Conservation (phyloP, 495 filamentous ascomycete genomes). For the Lasiosphaeria miniovina region DNA sequence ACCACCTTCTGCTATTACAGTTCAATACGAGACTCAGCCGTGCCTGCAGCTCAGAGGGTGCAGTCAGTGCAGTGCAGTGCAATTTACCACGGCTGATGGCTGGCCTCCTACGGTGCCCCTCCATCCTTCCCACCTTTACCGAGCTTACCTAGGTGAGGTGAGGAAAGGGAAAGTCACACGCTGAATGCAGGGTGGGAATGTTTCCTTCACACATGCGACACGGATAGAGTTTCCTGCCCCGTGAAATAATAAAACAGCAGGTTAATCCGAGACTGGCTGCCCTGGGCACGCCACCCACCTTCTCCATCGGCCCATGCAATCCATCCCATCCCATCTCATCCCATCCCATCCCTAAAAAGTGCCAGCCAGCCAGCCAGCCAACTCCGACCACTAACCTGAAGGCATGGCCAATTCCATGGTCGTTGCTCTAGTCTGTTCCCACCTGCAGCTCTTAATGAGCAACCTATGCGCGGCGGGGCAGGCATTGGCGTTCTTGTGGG, state of each 20-base stretch:
- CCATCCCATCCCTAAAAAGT: not conserved
- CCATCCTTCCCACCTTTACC: too few relatives aligned
- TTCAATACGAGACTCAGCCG: too few relatives aligned
- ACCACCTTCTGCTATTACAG: too few relatives aligned
- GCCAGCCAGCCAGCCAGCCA: not conserved
- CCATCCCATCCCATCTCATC: not conserved
- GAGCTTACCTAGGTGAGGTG: not conserved
- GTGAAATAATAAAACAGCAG: not conserved
- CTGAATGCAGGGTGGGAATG: not conserved
- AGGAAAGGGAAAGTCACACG: not conserved
- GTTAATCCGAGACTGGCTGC: not conserved
- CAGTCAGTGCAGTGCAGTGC: not conserved
- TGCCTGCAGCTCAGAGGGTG: too few relatives aligned
- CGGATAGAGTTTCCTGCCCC: not conserved
- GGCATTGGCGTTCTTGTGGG: not conserved
- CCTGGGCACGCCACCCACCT: too few relatives aligned
- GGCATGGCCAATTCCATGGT: constrained; percentile 1
- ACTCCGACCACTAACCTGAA: not conserved
- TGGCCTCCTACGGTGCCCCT: not conserved
- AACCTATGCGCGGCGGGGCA: not conserved
- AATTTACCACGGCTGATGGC: not conserved
- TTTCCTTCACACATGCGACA: not conserved
- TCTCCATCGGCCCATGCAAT: too few relatives aligned
- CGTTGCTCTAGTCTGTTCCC: not conserved
- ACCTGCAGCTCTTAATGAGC: constrained; percentile 5